Conservation (phyloP, 805 yeast species). For the Ogataea thermomethanolica region DNA sequence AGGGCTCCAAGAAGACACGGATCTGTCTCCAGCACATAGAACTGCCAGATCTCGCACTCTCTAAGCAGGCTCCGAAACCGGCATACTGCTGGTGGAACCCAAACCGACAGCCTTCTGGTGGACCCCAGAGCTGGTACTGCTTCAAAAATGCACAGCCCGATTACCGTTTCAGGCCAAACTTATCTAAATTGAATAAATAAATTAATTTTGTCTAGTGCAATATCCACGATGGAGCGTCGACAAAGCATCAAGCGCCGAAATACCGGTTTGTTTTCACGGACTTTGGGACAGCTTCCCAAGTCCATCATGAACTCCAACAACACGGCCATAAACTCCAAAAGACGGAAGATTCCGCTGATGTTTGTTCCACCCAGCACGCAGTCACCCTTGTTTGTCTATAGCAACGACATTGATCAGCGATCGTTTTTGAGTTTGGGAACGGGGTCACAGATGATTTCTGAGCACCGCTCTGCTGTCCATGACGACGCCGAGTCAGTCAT, state of each 20-base stretch:
- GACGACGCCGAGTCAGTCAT: slow-evolving; percentile 31
- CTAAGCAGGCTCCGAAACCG: too few species aligned
- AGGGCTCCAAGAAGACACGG: too few species aligned
- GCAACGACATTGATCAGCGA: slow-evolving; percentile 32
- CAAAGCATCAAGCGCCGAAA: slow-evolving; percentile 21
- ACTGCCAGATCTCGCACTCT: too few species aligned
- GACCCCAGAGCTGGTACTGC: too few species aligned
- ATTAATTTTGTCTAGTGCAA: neutral
- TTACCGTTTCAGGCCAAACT: neutral
- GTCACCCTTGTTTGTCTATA: slow-evolving; percentile 35
- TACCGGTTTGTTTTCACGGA: slow-evolving; percentile 24
- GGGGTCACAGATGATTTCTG: slow-evolving; percentile 29
- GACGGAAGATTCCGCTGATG: slow-evolving; percentile 34
- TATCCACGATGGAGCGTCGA: slow-evolving; percentile 16
- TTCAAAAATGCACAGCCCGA: too few species aligned
- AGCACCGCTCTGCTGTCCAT: slow-evolving; percentile 20
- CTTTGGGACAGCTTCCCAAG: slow-evolving; percentile 25
- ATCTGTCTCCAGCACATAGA: too few species aligned
- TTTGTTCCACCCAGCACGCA: slow-evolving; percentile 37
- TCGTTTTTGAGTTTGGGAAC: slow-evolving; percentile 35
- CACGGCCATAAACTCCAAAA: slow-evolving; percentile 32
- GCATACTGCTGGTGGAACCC: too few species aligned
- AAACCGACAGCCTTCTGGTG: too few species aligned
- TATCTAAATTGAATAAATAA: neutral
- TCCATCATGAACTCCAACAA: slow-evolving; percentile 26